Base-by-base conservation (phyloP, 352 stramenopile genomes). In the Peronospora farinosa region DNA sequence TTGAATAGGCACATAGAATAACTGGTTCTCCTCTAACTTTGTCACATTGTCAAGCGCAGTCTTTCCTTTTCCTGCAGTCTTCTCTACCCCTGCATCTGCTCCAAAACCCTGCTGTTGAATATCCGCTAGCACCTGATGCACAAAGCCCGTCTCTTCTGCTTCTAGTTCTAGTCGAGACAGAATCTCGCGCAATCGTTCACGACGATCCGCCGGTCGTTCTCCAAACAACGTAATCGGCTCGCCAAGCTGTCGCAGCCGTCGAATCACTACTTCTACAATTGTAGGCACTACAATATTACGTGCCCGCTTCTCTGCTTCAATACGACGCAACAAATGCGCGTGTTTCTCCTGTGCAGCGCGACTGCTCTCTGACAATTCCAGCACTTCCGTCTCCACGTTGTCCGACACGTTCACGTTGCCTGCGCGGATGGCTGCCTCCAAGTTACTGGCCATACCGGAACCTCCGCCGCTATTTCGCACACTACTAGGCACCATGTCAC, bases 221-320 rank as follows among this genome's bases (percentile, higher is more conserved):
- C 95, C 95, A 67, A 98, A 99, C 10, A 98, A 72, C 54, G 92
- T 96, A 23, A 98, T 82, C 13, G 95, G 95, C 28, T 97, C 72
- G 4, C 92, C 84, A 33, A 97, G 63, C 57, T 84, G 67, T 15
- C 96, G 91, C 45, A 99, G 69, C 9, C 81, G 74, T 30, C 74
- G 60, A 19, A 95, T 83, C 15, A 99, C 91, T 50, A 98, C 84
- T 11, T 93, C 72, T 1, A 89, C 77, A 30, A 86, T 84, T 3
- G 96, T 99, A 17, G 95, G 95, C 13, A 98, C 95, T 33, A 86
- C 76, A 19, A 98, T 91, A 32, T 77, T 81, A 23, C 91, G 69
- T 13, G 91, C 88, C 5, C 84, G 80, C 56, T 94, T 93, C 63
- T 97, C 87, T 2, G 89, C 82, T 59, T 98, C 92, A 19, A 98